Percentiles rank a stretch among this genome's conserved stretches.
Evolutionary conservation across 2,329 filamentous ascomycete species (phyloP).

Genomic region (Arachnopeziza araneosa): DNA sequence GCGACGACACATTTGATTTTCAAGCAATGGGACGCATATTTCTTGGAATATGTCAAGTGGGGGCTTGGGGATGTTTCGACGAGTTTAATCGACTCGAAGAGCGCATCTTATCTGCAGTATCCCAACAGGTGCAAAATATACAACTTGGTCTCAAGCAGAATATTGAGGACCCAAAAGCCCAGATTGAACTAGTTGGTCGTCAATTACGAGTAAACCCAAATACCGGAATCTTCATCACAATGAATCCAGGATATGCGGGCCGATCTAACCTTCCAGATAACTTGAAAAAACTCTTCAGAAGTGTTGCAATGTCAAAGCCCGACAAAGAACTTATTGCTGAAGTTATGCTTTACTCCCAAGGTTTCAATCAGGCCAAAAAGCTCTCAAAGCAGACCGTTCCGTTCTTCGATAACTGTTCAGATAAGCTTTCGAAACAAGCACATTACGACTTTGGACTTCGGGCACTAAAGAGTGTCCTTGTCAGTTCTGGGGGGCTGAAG

Average conservation of each 20-base stretch:
- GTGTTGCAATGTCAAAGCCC: constrained; percentile 98
- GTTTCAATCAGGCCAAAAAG: constrained; percentile 92
- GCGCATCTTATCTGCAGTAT: constrained; percentile 94
- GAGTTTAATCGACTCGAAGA: constrained; percentile 99
- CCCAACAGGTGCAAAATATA: constrained; percentile 99
- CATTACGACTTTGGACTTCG: constrained; percentile 98
- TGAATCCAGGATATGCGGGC: constrained; percentile 98
- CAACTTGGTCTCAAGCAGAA: constrained; percentile 89
- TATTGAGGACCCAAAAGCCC: constrained; percentile 71
- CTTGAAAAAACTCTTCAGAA: constrained; percentile 98
- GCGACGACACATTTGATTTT: constrained; percentile 99
- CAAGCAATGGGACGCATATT: constrained; percentile 99
- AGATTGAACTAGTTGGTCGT: constrained; percentile 91
- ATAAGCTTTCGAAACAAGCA: constrained; percentile 83
- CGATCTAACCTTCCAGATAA: constrained; percentile 98
- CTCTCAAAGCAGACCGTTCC: constrained; percentile 94
- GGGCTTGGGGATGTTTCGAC: constrained; percentile 99
- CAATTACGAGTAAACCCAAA: constrained; percentile 85
- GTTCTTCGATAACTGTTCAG: constrained; percentile 90
- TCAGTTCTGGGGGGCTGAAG: constrained; percentile 95
- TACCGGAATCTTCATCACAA: constrained; percentile 98
- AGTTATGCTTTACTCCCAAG: constrained; percentile 99
- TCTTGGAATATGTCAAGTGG: constrained; percentile 96
- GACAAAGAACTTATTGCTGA: constrained; percentile 99
- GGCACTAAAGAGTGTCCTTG: constrained; percentile 95